Percentiles rank a stretch among this genome's conserved stretches.
phyloP scores from a whole-genome alignment of 441 rosid genomes.

The Croton setiger region DNA sequence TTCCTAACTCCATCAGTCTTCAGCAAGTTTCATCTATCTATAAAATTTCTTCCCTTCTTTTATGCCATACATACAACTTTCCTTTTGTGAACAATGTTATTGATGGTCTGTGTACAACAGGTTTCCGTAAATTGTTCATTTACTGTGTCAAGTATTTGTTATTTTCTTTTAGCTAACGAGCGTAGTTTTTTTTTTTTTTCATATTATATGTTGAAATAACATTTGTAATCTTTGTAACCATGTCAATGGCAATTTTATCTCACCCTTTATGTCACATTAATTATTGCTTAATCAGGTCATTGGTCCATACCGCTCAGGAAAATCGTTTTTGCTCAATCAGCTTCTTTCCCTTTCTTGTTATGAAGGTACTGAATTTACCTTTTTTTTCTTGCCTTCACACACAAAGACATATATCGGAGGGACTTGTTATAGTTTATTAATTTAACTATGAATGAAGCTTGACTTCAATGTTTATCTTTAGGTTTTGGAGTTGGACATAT shows the following conservation, averaged over 20 bases:
- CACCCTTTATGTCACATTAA: conserved; percentile 16
- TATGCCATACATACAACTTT: not conserved
- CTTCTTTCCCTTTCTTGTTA: conserved; percentile 97
- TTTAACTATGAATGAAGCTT: conserved; percentile 2
- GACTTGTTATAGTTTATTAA: conserved; percentile 13
- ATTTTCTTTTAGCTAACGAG: not conserved
- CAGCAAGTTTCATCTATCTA: conserved; percentile 4
- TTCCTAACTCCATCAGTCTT: not conserved
- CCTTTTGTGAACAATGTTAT: not conserved
- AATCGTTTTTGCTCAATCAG: conserved; percentile 96
- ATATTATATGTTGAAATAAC: not conserved
- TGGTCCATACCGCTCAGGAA: conserved; percentile 99
- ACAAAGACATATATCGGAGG: not conserved
- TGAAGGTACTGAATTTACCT: conserved; percentile 58
- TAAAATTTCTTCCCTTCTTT: not conserved
- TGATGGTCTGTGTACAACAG: not conserved
- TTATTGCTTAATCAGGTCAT: conserved; percentile 64
- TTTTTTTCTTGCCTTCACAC: no score
- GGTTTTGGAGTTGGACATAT: conserved; percentile 99
- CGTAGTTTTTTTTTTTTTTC: not conserved
- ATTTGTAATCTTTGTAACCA: conserved; percentile 5
- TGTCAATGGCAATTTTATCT: conserved; percentile 15
- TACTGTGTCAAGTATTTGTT: not conserved
- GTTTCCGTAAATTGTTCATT: not conserved
- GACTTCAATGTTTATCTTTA: conserved; percentile 26